phyloP scores from a whole-genome alignment of 495 filamentous ascomycete genomes.

The Penicillium longicatenatum region DNA sequence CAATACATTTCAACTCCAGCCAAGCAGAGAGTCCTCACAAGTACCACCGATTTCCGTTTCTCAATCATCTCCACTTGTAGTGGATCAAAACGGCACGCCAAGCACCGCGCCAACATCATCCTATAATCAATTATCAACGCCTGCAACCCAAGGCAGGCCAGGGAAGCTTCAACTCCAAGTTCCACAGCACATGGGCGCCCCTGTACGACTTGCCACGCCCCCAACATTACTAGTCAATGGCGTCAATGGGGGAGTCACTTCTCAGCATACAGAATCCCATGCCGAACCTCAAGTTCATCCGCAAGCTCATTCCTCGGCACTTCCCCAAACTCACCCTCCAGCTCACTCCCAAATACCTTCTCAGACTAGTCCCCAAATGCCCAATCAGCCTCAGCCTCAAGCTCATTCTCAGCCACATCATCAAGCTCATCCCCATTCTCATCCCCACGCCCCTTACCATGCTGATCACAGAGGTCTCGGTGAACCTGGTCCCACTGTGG shows the following conservation, averaged over 20 bases:
- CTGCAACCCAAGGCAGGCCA: constrained; percentile 30
- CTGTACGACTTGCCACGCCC: constrained; percentile 78
- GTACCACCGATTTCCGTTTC: constrained; percentile 23
- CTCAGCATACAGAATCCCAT: constrained; percentile 2
- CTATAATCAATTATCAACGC: constrained; percentile 35
- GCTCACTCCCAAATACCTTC: not conserved
- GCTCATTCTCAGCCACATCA: not conserved
- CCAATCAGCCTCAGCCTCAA: not conserved
- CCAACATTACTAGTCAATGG: constrained; percentile 72
- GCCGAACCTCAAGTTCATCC: not conserved
- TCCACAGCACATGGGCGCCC: constrained; percentile 69
- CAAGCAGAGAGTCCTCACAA: constrained; percentile 44
- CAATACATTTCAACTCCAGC: constrained; percentile 81
- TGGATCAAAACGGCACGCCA: constrained; percentile 29
- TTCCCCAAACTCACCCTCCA: not conserved
- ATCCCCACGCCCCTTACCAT: not conserved
- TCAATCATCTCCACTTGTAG: constrained; percentile 32
- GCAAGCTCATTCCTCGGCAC: not conserved
- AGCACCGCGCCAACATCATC: constrained; percentile 20
- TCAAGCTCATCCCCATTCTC: not conserved
- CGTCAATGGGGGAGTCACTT: constrained; percentile 34
- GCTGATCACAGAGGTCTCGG: constrained; percentile 9
- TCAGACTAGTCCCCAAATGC: not conserved
- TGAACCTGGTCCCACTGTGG: not conserved
- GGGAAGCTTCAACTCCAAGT: constrained; percentile 77